A percentile compares a stretch with the other conserved stretches of the same genome.
phyloP scores from a whole-genome alignment of 495 filamentous ascomycete species.

The Staphylotrichum longicolle region DNA sequence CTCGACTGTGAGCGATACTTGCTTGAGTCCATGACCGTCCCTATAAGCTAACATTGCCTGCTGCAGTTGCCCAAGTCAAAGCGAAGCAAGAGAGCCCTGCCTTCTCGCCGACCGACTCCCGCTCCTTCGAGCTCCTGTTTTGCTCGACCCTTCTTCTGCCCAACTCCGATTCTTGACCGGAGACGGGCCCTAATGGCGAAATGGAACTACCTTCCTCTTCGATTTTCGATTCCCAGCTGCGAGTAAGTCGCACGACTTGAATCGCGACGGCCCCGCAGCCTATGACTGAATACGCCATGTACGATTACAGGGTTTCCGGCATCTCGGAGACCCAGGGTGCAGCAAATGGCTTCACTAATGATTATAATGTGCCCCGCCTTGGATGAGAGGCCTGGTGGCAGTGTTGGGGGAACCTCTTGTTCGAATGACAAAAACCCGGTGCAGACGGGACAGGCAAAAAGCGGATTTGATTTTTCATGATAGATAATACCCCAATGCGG shows the following conservation, averaged over 20 bases:
- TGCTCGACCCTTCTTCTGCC: conserved; percentile 61
- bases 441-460: not conserved
- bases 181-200: not conserved
- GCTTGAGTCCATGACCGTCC: not conserved
- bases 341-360: conserved; percentile 16
- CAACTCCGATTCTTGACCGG: conserved; percentile 19
- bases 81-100: conserved; percentile 43
- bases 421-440: not conserved
- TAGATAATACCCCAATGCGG: conserved; percentile 17
- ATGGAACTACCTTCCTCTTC: not conserved
- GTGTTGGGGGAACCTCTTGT: conserved; percentile 2
- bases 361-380: conserved; percentile 5
- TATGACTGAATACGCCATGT: conserved; percentile 17
- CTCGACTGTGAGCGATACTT: conserved; percentile 54
- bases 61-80: conserved; percentile 37
- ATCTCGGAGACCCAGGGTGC: conserved; percentile 1
- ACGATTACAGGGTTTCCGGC: conserved; percentile 8
- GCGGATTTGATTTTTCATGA: not conserved
- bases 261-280: not conserved
- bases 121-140: conserved; percentile 65
- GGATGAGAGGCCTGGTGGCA: not conserved
- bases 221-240: not conserved
- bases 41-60: not conserved
- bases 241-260: not conserved
- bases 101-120: conserved; percentile 64